Evolutionary conservation across 164 flowering plant genomes (phyloP).

Genomic region (Litsea cubeba): DNA sequence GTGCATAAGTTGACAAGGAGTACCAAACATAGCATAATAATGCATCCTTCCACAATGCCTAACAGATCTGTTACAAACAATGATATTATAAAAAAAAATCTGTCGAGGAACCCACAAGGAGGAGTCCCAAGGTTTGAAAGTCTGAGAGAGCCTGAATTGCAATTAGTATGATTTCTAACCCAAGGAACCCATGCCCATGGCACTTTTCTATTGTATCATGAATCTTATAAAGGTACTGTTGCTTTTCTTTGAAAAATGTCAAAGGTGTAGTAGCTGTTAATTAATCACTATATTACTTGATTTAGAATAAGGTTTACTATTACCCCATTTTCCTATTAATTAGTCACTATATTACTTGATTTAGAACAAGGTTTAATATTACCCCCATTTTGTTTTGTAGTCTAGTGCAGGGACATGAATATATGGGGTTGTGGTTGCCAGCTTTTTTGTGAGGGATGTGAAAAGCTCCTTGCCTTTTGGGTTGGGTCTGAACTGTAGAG

Average conservation of each 20-base stretch:
- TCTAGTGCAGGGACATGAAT: not conserved
- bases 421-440: conserved; percentile 5
- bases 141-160: not conserved
- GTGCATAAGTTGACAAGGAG: conserved; percentile 6
- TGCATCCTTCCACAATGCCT: not conserved
- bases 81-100: not conserved
- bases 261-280: not conserved
- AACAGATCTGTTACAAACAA: not conserved
- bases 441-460: not conserved
- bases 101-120: not conserved
- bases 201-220: not conserved
- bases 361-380: not conserved
- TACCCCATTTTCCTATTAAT: not conserved
- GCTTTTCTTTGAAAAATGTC: not conserved
- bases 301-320: not conserved
- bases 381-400: not conserved
- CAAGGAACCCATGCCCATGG: not conserved
- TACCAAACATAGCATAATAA: conserved; percentile 6
- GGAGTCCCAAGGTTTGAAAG: not conserved
- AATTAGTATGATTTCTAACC: not conserved
- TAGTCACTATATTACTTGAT: not conserved
- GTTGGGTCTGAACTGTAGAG: conserved; percentile 14
- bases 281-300: not conserved
- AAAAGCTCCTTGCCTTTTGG: conserved; percentile 12
- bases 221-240: not conserved